Evolutionary conservation across 495 filamentous ascomycete species (phyloP), one percentile per base, ranked within the genome.

Genomic region (Talaromyces wortmannii): DNA sequence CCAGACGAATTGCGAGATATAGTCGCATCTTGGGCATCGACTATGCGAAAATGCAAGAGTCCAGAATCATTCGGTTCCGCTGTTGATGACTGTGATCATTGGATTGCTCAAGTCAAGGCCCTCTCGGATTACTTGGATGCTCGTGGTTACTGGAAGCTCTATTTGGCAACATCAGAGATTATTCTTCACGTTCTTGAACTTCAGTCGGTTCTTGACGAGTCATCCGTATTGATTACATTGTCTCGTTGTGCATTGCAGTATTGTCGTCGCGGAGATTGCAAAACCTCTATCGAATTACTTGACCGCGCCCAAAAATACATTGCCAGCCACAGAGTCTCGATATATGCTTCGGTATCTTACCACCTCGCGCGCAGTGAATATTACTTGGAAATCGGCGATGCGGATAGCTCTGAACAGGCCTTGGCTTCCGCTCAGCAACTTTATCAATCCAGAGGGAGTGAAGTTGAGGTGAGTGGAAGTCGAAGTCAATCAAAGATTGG

Each of bases 71-170:
- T 95, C 15, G 54, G 76, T n/a, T 62, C 65, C 10, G 67, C 68
- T n/a, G 64, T 95, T 36, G 83, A 89, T 52, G 82, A 91, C 58
- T 62, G 80, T 5, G 69, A 78, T 5, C 76, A 78, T 17, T 81
- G 84, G 52, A 55, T 88, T 10, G 61, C 74, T 36, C 84, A 90
- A 53, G 73, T 95, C 10, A 78, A 83, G 55, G 78, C 83, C 3
- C 62, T 91, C n/a, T 79, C 83, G 16, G 87, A 96, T 53, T 95
- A 88, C 60, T 77, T 90, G 2, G 85, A 86, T 33, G 86, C 92
- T 62, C 87, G 87, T 55, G 91, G 90, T 3, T 69, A 81, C 10
- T 79, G 75, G 56, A 72, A 76, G 55, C 65, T 84, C 7, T 71
- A 77, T 31, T 61, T 88, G 15, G 67, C 74, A 1, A 59, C 71